Evolutionary conservation across 2,329 filamentous ascomycete genomes (phyloP).

Genomic region (Epichloe festucae): DNA sequence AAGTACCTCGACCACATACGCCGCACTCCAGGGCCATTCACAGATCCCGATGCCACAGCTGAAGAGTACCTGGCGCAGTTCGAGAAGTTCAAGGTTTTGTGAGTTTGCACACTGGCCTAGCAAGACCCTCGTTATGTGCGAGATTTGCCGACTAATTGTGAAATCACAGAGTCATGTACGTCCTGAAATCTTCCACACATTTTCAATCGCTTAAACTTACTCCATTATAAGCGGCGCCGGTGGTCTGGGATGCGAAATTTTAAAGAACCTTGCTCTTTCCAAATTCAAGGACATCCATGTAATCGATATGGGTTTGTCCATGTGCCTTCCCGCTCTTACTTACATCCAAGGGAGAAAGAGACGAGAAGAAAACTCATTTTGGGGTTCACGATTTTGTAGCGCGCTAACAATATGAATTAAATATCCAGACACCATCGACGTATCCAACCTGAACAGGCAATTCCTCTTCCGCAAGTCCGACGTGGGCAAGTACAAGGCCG

Average conservation of each 20-base stretch:
- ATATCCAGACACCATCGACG: conserved; percentile 85
- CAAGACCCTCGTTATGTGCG: background rate
- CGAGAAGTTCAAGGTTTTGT: conserved; percentile 65
- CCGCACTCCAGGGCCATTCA: conserved; percentile 66
- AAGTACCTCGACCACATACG: conserved; percentile 74
- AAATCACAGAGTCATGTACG: conserved; percentile 36
- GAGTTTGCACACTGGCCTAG: conserved; percentile 19
- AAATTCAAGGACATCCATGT: conserved; percentile 97
- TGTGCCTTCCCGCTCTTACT: background rate
- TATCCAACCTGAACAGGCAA: conserved; percentile 94
- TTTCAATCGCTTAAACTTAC: background rate
- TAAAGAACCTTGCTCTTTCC: conserved; percentile 90
- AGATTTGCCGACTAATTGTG: background rate
- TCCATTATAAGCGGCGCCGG: conserved; percentile 60
- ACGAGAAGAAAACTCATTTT: background rate
- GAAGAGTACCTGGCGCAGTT: conserved; percentile 43
- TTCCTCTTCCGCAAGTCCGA: conserved; percentile 89
- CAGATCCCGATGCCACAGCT: conserved; percentile 46
- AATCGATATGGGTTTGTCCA: conserved; percentile 81
- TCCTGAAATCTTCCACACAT: conserved; percentile 9
- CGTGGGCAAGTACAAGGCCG: conserved; percentile 87
- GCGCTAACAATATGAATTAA: background rate
- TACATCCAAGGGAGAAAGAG: background rate
- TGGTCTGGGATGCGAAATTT: conserved; percentile 86
- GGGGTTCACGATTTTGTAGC: no score